Base-by-base conservation (phyloP, 495 filamentous ascomycete species). In the Neurospora pannonica region DNA sequence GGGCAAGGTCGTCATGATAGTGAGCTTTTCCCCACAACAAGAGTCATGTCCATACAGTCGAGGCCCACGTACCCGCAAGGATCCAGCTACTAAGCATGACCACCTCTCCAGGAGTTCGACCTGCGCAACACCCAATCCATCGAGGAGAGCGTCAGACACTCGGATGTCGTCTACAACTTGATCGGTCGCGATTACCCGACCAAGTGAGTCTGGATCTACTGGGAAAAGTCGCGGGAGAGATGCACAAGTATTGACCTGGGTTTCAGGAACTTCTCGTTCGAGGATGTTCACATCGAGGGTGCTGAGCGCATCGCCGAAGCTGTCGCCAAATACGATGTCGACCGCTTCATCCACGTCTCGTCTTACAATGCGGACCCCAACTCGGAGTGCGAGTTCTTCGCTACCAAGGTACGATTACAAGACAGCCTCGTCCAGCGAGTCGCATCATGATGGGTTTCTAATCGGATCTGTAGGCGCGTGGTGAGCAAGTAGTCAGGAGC, bases 251-350 rank as follows among this genome's bases (percentile, higher is more conserved):
- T 15, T 19, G 62, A 43, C 62, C 7, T 8, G 11, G 67, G 9
- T 9, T 17, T 8, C 75, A 97, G 93, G 88, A 99, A 99, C 86
- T 99, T 97, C 85, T 88, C 90, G 62, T 89, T 96, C 73, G 91
- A 93, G 74, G 95, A 98, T 82, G 94, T 98, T 34, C 94, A 99
- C 77, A 90, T 98, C 17, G 94, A 97, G 82, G 95, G 96, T 54
- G 89, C 91, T n/a, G 92, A 96, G 85, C 92, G 97, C 72, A 99
- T 99, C 78, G 94, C 89, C 34, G 94, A 98, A 81, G 97, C 97
- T 71, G 93, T 93, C 46, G 97, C 96, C 76, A 99, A 99, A 84
- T 99, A 99, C 83, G 96, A 99, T 78, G 89, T 98, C 75, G 96
- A 99, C 84, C 91, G 96, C 62, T 99, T 92, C 87, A 93, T 99